Evolutionary conservation across 257 asterid genomes (phyloP), one percentile per base, ranked within the genome.

Genomic region (Nicotiana tabacum): DNA sequence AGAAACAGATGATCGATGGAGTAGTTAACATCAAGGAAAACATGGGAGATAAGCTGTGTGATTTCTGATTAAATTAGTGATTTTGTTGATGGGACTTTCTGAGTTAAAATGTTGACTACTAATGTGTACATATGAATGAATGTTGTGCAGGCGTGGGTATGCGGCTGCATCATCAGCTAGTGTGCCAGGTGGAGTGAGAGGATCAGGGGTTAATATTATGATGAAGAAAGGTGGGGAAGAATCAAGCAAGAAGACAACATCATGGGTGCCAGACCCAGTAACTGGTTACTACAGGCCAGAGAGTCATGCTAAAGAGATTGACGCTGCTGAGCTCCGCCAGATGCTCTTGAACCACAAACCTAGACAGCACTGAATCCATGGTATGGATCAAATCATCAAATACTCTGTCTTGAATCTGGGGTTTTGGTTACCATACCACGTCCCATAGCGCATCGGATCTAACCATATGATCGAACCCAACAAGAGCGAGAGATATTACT

Each of bases 201-300:
- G 88, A 79, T 17, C 13, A 24, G 9, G 15, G 4, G 15, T 29
- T 4, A 87, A 77, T 61, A 16, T 82, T 85, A 83, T 88, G 87
- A 13, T 78, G 82, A 88, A 68, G 84, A 83, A 86, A 39, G 88
- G 88, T 85, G 86, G 88, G 48, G 91, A 91, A 39, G 97, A 93
- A 9, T 27, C 92, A 16, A 37, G 30, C 32, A 61, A 61, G 8
- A 87, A 88, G 85, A 87, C 16, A 3, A 70, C 83, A 15, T 80
- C 97, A 10, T 93, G 95, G 98, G 92, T 87, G 11, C 98, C 97
- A 24, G 98, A 93, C 77, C 98, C 98, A 7, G 86, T 85, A 0
- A 92, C 97, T 13, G 98, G 98, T 1, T 90, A 91, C 79, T 93
- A 93, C 91, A 85, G 97, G 48, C 97, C 98, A 11, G 95, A 92